Evolutionary conservation across 305 asterid species (phyloP).

Genomic region (Fraxinus xanthoxyloides): DNA sequence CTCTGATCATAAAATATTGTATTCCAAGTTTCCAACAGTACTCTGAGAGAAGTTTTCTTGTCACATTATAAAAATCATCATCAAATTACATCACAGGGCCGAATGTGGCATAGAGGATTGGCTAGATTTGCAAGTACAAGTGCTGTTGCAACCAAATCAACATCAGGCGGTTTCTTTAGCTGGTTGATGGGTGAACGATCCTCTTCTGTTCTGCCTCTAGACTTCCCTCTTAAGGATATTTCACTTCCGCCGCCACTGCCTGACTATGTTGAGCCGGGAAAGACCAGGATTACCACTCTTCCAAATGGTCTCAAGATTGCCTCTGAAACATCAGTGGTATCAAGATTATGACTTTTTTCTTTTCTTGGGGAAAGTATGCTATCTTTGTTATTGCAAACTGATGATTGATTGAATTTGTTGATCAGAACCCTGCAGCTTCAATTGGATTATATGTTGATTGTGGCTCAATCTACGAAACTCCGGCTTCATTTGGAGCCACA

Average conservation of each 20-base stretch:
- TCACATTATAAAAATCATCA: background rate
- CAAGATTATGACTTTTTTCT: constrained; percentile 10
- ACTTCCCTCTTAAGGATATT: constrained; percentile 73
- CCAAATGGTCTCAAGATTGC: constrained; percentile 77
- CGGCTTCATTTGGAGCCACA: constrained; percentile 71
- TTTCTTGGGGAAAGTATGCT: background rate
- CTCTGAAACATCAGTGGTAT: constrained; percentile 80
- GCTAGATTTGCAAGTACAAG: constrained; percentile 72
- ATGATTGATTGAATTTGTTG: constrained; percentile 23
- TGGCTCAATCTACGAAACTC: constrained; percentile 84
- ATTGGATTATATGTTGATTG: constrained; percentile 83
- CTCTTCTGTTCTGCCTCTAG: constrained; percentile 64
- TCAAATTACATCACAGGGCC: constrained; percentile 42
- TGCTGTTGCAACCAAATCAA: constrained; percentile 61
- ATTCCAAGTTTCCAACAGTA: background rate
- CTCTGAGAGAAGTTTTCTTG: background rate
- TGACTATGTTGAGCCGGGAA: constrained; percentile 74
- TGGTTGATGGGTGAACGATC: constrained; percentile 69
- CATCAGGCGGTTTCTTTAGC: constrained; percentile 67
- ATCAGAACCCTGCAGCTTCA: constrained; percentile 80
- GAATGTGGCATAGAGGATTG: constrained; percentile 42
- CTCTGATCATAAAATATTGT: background rate
- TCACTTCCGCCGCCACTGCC: constrained; percentile 67
- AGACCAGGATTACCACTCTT: constrained; percentile 73
- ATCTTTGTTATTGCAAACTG: constrained; percentile 1